Percentiles rank a stretch among this genome's conserved stretches.
phyloP scores from a whole-genome alignment of 176 grass and related monocot genomes.

The Eragrostis curvula region DNA sequence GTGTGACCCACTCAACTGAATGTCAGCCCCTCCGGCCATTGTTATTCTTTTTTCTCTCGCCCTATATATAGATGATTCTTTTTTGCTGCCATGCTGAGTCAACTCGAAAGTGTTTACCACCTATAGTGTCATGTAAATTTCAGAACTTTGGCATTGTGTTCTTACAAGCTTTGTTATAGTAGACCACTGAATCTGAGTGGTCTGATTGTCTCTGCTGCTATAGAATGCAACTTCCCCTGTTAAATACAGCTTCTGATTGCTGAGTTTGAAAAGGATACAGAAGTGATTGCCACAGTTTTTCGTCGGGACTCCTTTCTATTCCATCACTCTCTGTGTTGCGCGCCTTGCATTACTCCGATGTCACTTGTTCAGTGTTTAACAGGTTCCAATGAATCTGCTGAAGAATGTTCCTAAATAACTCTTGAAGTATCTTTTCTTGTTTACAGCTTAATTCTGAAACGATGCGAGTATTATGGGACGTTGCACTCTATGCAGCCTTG shows the following conservation, averaged over 20 bases:
- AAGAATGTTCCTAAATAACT: not conserved
- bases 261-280: not conserved
- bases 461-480: not conserved
- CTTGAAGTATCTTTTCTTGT: not conserved
- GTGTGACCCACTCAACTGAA: constrained; percentile 41
- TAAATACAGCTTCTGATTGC: not conserved
- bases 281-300: not conserved
- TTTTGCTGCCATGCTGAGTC: not conserved
- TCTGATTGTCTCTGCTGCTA: constrained; percentile 11
- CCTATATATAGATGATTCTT: constrained; percentile 48
- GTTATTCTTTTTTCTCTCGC: constrained; percentile 47
- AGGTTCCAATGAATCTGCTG: not conserved
- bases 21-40: not conserved
- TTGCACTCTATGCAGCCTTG: not conserved
- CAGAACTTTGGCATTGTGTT: constrained; percentile 20
- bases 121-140: constrained; percentile 50
- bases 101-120: not conserved
- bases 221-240: not conserved
- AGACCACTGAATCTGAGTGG: constrained; percentile 27
- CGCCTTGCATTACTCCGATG: not conserved
- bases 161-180: constrained; percentile 25
- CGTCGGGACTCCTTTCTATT: not conserved
- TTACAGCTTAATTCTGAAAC: not conserved
- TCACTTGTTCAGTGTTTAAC: not conserved
- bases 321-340: not conserved